Evolutionary conservation across 306 rosid species (phyloP).

Genomic region (Lagenaria siceraria): DNA sequence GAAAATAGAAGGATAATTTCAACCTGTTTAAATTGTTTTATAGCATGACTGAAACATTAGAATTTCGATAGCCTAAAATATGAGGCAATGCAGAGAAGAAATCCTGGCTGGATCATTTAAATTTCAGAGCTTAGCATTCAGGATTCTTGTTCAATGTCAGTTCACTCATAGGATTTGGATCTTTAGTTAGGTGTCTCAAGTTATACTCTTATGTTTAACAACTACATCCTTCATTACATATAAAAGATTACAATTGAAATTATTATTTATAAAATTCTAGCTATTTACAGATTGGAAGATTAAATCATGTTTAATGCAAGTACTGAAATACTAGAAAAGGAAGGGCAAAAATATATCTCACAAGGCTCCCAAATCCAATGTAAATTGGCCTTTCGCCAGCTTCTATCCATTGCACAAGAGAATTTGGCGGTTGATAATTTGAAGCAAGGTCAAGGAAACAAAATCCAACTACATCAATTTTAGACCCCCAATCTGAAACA

Average conservation of each 20-base stretch:
- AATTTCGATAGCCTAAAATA: background rate
- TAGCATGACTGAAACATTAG: background rate
- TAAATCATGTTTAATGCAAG: background rate
- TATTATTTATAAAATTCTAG: background rate
- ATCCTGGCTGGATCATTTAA: background rate
- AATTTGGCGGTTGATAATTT: slow-evolving; percentile 57
- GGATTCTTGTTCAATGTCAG: background rate
- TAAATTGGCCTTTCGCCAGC: slow-evolving; percentile 66
- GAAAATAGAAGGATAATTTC: background rate
- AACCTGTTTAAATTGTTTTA: background rate
- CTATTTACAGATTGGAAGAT: background rate
- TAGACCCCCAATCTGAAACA: slow-evolving; percentile 89
- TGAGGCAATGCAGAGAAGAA: background rate
- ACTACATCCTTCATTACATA: background rate
- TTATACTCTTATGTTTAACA: background rate
- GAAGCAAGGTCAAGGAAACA: slow-evolving; percentile 98
- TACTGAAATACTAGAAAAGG: background rate
- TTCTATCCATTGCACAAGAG: slow-evolving; percentile 67
- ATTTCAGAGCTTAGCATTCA: background rate
- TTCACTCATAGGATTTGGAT: background rate
- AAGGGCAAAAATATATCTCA: slow-evolving; percentile 27
- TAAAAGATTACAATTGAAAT: background rate
- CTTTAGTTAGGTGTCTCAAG: background rate
- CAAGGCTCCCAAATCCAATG: slow-evolving; percentile 96
- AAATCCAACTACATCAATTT: slow-evolving; percentile 83